Base-by-base conservation (phyloP, 1,139 yeast genomes). In the Hyphopichia fennica region DNA sequence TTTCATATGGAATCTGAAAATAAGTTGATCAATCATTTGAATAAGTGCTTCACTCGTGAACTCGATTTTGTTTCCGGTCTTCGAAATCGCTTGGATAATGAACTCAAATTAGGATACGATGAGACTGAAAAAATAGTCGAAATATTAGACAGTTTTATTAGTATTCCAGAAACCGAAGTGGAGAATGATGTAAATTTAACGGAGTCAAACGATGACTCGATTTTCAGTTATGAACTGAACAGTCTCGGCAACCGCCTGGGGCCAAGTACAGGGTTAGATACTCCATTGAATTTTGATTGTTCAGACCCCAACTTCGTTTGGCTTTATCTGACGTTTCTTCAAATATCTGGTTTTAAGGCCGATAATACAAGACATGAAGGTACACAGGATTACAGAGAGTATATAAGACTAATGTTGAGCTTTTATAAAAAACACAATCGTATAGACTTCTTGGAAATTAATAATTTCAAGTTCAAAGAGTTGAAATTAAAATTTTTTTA, bases 91-190 rank as follows among this genome's bases (percentile, higher is more conserved):
- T 44, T 57, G 36, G 57, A 53, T 14, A 34, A 45, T 7, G 45
- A 46, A 15, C 30, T 45, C 16, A 44, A 41, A 16, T 32, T 54
- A n/a, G 48, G 44, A 10, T 51, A 57, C 9, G 56, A 56, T 20
- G 67, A 63, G 35, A 61, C 69, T 4, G 58, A 57, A 17, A 50
- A 53, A 35, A 48, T 64, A 18, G 58, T 58, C 3, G 42, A 44
- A 11, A 54, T 57, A 13, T 42, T 65, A 31, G 68, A 62, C 34
- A 46, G 49, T 8, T 50, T 53, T 31, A 46, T 59, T 3, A 46
- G 45, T n/a, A 40, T 39, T 2, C 34, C 8, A 42, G 40, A 18
- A 31, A n/a, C 23, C 6, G 19, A 15, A 6, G 6, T n/a, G 6
- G 17, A 15, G 5, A 18, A 5, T 30, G 14, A 30, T 27, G 6